Conservation (phyloP, 345 rosid genomes). For the Conringia planisiliqua region DNA sequence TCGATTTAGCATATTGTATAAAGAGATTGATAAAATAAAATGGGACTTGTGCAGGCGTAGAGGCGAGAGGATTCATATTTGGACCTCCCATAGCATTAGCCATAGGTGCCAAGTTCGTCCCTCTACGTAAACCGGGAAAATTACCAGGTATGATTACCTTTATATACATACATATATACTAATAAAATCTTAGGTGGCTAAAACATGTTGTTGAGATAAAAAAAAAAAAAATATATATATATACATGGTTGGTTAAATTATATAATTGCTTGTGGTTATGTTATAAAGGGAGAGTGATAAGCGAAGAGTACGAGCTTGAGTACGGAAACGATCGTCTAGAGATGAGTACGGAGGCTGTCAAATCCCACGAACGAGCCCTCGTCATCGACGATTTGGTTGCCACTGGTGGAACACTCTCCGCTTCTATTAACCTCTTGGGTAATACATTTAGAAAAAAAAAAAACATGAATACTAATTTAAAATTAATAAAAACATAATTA, state of each 20-base stretch:
- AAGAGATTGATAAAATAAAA: neutral
- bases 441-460: neutral
- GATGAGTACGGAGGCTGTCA: slow-evolving; percentile 79
- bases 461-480: neutral
- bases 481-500: neutral
- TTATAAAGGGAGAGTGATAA: slow-evolving; percentile 60
- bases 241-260: neutral
- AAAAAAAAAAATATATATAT: too few relatives aligned
- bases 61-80: slow-evolving; percentile 95
- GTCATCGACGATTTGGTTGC: slow-evolving; percentile 88
- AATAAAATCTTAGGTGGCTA: neutral
- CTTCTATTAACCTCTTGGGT: slow-evolving; percentile 86
- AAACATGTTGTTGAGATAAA: neutral
- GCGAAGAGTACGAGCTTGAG: slow-evolving; percentile 74
- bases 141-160: slow-evolving; percentile 57
- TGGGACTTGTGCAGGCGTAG: slow-evolving; percentile 47
- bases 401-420: slow-evolving; percentile 89
- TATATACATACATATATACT: neutral
- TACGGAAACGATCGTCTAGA: slow-evolving; percentile 86
- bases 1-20: neutral
- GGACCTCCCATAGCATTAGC: slow-evolving; percentile 90
- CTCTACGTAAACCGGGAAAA: slow-evolving; percentile 78
- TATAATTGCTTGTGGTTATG: neutral
- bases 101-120: slow-evolving; percentile 89
- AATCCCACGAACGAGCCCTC: slow-evolving; percentile 62